Evolutionary conservation across 2,329 filamentous ascomycete genomes (phyloP), one percentile per base, ranked within the genome.

Genomic region (Fusarium buharicum): DNA sequence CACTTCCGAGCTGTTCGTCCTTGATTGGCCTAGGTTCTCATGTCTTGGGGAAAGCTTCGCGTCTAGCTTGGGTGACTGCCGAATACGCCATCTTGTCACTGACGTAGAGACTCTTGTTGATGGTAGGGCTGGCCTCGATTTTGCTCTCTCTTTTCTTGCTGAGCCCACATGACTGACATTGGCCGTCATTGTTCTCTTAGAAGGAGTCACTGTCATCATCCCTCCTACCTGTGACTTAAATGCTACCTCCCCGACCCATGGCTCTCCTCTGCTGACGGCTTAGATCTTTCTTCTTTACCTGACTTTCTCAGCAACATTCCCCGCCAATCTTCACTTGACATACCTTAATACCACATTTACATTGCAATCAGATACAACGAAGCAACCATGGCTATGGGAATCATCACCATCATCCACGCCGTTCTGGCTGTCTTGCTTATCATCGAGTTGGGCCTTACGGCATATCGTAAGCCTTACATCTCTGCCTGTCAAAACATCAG

Each of bases 401-500:
- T 86, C 70, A 78, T 86, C 34, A 79, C 86, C 66, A 84, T 88
- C 36, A 79, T 90, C 36, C 90, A 92, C 73, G 81, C 84, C 56
- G 79, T 86, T 45, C 89, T 94, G 70, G 83, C 81, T 11, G 65
- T 92, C 36, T 85, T 96, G 68, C 82, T 88, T 31, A 80, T 95
- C 60, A 86, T 93, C 64, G 86, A 93, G 68, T 84, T 96, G 10
- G 92, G 89, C 18, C 76, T 96, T 31, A 89, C 86, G 43, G 89
- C 84, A 48, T 93, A 93, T 72, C 80, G 91, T 93, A 80, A 24
- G 83, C 70, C 20, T 3, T 34, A 2, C 6, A 33, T 11, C 17
- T 39, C 37, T 37, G 16, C 12, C 31, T 34, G 3, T 17, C 11
- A 13, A 39, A 52, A 44, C 11, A 41, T n/a, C 30, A 33, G 34